Conservation (phyloP, 805 yeast genomes). For the Teunomyces kruisii region DNA sequence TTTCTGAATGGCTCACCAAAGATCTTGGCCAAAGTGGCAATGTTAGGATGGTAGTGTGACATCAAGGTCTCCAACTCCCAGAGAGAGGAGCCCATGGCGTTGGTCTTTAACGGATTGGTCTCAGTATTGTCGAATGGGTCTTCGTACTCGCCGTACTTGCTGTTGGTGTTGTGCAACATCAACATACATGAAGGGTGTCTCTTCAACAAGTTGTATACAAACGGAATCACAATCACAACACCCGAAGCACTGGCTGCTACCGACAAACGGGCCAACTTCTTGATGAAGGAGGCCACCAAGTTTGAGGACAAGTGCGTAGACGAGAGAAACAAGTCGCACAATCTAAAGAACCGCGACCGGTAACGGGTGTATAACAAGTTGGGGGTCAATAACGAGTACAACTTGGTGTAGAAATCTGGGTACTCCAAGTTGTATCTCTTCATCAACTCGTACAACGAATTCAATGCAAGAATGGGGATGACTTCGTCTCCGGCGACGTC, state of each 20-base stretch:
- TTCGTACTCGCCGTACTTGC: constrained; percentile 19
- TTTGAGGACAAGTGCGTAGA: constrained; percentile 85
- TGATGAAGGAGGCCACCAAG: constrained; percentile 86
- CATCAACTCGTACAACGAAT: constrained; percentile 85
- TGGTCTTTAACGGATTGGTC: constrained; percentile 71
- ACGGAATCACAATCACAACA: constrained; percentile 83
- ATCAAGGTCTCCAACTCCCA: constrained; percentile 88
- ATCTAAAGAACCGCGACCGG: constrained; percentile 83
- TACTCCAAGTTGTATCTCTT: constrained; percentile 81
- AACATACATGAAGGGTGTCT: constrained; percentile 95
- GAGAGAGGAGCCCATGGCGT: constrained; percentile 79
- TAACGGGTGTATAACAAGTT: constrained; percentile 73
- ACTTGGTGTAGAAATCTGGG: constrained; percentile 82
- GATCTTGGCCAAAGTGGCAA: constrained; percentile 86
- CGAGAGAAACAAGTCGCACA: constrained; percentile 79
- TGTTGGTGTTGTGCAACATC: constrained; percentile 61
- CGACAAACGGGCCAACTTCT: constrained; percentile 72
- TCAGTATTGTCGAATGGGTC: constrained; percentile 73
- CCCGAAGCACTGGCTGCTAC: constrained; percentile 85
- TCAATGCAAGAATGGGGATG: constrained; percentile 75
- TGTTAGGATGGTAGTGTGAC: constrained; percentile 92
- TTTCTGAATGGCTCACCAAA: constrained; percentile 89
- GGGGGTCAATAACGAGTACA: constrained; percentile 78
- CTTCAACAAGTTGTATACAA: constrained; percentile 82
- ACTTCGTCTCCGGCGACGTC: constrained; percentile 46